Evolutionary conservation across 768 basidiomycete genomes (phyloP).

Genomic region (Termitomyces sp.): DNA sequence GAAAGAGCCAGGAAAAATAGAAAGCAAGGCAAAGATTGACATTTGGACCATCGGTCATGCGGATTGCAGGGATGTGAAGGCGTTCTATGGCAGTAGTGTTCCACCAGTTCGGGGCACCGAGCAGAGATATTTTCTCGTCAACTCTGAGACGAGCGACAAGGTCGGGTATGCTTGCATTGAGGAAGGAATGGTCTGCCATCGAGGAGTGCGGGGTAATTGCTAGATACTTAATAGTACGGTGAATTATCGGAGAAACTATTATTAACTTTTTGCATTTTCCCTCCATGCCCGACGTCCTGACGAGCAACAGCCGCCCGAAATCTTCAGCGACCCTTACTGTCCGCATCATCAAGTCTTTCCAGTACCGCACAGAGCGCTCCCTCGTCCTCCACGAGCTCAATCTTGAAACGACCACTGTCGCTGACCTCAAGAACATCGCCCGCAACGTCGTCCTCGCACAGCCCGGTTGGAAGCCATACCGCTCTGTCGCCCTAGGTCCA

Average conservation of each 20-base stretch:
- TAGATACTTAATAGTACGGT: constrained; percentile 2
- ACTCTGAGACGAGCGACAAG: constrained; percentile 48
- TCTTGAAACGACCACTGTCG: constrained; percentile 74
- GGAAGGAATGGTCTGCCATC: constrained; percentile 37
- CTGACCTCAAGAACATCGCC: constrained; percentile 67
- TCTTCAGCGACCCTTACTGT: constrained; percentile 84
- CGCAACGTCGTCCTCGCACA: constrained; percentile 66
- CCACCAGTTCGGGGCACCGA: constrained; percentile 69
- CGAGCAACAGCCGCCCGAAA: constrained; percentile 60
- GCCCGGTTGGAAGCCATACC: constrained; percentile 87
- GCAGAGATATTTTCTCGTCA: constrained; percentile 59
- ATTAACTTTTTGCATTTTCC: neutral
- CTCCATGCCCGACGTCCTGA: constrained; percentile 35
- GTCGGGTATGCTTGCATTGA: constrained; percentile 44
- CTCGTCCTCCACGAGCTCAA: constrained; percentile 81
- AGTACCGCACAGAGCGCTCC: constrained; percentile 83
- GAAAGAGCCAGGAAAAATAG: neutral
- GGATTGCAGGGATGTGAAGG: constrained; percentile 57
- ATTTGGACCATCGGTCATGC: constrained; percentile 72
- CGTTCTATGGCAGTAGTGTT: constrained; percentile 53
- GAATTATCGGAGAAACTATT: constrained; percentile 8
- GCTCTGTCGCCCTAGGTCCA: constrained; percentile 62
- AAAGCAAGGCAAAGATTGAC: constrained; percentile 19
- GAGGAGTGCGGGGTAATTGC: constrained; percentile 1
- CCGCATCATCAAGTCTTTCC: constrained; percentile 92